phyloP scores from a whole-genome alignment of 176 grass and related monocot genomes.

The Eragrostis nindensis region DNA sequence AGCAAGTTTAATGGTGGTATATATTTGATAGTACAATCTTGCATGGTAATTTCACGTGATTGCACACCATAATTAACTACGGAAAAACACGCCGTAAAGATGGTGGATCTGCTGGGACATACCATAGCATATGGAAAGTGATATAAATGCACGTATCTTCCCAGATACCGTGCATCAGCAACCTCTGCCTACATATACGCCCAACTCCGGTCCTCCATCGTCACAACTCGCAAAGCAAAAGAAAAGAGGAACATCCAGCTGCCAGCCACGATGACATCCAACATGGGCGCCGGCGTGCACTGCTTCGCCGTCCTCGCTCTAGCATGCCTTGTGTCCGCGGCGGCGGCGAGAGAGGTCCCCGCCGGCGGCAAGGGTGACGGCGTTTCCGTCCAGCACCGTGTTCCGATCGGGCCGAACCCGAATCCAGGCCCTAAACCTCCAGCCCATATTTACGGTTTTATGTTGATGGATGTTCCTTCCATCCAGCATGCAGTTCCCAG shows the following conservation, averaged over 20 bases:
- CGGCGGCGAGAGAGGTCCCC: not conserved
- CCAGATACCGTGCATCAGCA: not conserved
- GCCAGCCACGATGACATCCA: not conserved
- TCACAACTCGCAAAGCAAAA: not conserved
- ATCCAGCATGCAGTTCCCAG: not conserved
- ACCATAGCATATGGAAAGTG: too few relatives aligned
- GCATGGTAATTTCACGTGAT: too few relatives aligned
- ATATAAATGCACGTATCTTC: too few relatives aligned
- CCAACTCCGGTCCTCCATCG: not conserved
- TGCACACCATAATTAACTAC: too few relatives aligned
- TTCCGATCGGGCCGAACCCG: not conserved
- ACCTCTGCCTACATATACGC: not conserved
- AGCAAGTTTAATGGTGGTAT: too few relatives aligned
- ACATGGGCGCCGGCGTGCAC: not conserved
- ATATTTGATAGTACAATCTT: too few relatives aligned
- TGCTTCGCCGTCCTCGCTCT: not conserved
- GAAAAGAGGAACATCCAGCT: too few relatives aligned
- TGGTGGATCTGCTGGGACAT: too few relatives aligned
- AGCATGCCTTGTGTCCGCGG: not conserved
- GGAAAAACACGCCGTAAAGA: too few relatives aligned
- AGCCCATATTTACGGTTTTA: not conserved
- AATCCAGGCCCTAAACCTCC: too few relatives aligned
- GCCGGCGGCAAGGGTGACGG: rapidly evolving
- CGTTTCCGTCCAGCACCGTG: not conserved
- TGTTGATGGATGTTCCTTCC: too few relatives aligned